A percentile compares a stretch with the other conserved stretches of the same genome.
These are phyloP conservation scores for Fraxinus baroniana DNA, from an alignment of 305 asterid genomes.

Conservation along the genomic window DNA sequence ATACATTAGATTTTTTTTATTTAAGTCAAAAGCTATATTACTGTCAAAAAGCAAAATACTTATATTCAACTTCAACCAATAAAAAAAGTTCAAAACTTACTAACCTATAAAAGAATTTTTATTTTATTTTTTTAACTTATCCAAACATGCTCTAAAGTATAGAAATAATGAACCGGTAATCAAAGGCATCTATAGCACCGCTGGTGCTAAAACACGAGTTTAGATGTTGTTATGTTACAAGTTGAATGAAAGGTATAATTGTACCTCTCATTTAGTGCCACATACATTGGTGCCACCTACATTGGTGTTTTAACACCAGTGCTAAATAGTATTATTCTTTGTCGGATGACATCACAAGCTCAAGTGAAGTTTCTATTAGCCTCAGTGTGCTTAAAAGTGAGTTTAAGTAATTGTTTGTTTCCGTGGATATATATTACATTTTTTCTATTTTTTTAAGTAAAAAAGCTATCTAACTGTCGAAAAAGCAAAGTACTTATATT, in stretches of 20 bases:
- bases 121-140: no score
- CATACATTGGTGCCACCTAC: neutral
- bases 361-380: neutral
- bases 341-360: neutral
- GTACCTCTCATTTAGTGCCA: neutral
- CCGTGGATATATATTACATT: neutral
- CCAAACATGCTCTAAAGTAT: neutral
- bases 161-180: neutral
- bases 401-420: neutral
- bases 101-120: no score
- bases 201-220: neutral
- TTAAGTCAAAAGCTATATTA: neutral
- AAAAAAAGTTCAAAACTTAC: neutral
- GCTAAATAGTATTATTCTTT: neutral
- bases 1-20: neutral
- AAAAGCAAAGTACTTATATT: neutral
- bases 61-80: neutral
- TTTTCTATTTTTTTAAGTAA: neutral
- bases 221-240: no score
- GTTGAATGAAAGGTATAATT: neutral
- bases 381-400: neutral
- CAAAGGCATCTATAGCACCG: neutral
- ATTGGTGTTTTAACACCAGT: neutral
- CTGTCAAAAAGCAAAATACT: neutral
- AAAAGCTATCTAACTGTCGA: neutral